A percentile compares a stretch with the other conserved stretches of the same genome.
These are phyloP conservation scores for Aspergillus ochraceus DNA, from an alignment of 2,329 filamentous ascomycete species.

Conservation along the genomic window DNA sequence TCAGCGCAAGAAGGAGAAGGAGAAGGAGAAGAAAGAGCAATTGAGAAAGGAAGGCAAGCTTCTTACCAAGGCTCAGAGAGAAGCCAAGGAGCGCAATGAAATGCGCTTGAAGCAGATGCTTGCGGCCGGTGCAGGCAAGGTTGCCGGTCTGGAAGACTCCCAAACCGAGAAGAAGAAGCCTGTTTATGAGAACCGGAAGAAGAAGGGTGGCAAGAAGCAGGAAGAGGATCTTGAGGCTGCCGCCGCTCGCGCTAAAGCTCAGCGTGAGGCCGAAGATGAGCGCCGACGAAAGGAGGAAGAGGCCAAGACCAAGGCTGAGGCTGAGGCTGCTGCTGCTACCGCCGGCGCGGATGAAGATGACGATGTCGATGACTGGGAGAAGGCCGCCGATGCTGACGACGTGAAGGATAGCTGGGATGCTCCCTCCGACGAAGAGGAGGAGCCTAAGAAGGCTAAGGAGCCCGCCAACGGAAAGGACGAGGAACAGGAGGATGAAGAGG, in stretches of 20 bases:
- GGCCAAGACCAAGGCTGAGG: conserved; percentile 74
- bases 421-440: conserved; percentile 60
- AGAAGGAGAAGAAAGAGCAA: conserved; percentile 53
- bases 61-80: conserved; percentile 50
- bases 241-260: conserved; percentile 46
- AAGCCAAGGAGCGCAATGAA: conserved; percentile 49
- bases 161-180: conserved; percentile 73
- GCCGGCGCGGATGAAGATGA: conserved; percentile 53
- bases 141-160: conserved; percentile 44
- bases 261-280: conserved; percentile 54
- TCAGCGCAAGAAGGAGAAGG: conserved; percentile 49
- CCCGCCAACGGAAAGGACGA: conserved; percentile 13
- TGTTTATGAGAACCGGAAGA: conserved; percentile 70
- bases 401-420: conserved; percentile 97
- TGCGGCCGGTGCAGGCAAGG: conserved; percentile 45
- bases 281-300: conserved; percentile 69
- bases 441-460: conserved; percentile 42
- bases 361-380: conserved; percentile 80
- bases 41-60: conserved; percentile 50
- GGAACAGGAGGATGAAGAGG: conserved; percentile 22
- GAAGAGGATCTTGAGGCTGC: conserved; percentile 56
- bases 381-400: conserved; percentile 70
- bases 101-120: conserved; percentile 52
- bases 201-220: conserved; percentile 67
- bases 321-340: conserved; percentile 65